A percentile compares a stretch with the other conserved stretches of the same genome.
Evolutionary conservation across 768 basidiomycete genomes (phyloP).

Genomic region (Boletus sensibilis): DNA sequence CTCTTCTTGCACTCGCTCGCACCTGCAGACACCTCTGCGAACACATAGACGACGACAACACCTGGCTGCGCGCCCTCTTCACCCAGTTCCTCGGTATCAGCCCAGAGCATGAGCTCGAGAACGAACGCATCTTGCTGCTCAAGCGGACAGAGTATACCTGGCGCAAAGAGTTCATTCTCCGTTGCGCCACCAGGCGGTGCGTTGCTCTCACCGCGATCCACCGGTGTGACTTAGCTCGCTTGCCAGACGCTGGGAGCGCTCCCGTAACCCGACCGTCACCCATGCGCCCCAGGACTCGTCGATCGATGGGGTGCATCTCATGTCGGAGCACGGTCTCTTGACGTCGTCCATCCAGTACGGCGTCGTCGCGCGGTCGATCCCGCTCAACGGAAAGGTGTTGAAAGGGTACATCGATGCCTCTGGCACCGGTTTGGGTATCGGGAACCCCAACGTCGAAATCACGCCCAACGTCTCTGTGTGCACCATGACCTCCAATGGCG

Average conservation of each 20-base stretch:
- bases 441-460: conserved; percentile 76
- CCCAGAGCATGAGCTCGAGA: conserved; percentile 58
- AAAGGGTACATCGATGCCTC: conserved; percentile 69
- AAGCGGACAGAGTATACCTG: conserved; percentile 59
- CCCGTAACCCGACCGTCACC: conserved; percentile 55
- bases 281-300: conserved; percentile 63
- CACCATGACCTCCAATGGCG: conserved; percentile 57
- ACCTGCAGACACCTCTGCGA: conserved; percentile 52
- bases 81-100: conserved; percentile 63
- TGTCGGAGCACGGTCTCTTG: conserved; percentile 56
- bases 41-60: conserved; percentile 76
- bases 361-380: conserved; percentile 69
- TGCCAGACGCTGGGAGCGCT: conserved; percentile 67
- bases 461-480: conserved; percentile 64
- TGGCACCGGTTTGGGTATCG: conserved; percentile 56
- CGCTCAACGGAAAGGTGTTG: conserved; percentile 66
- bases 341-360: conserved; percentile 66
- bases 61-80: conserved; percentile 75
- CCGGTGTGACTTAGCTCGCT: not conserved
- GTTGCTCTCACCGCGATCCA: conserved; percentile 5
- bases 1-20: conserved; percentile 55
- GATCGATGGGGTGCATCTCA: conserved; percentile 58
- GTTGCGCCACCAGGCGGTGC: conserved; percentile 56
- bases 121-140: conserved; percentile 48
- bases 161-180: conserved; percentile 65